phyloP scores from a whole-genome alignment of 1,284 basidiomycete species.

The Anthracocystis walkeri region DNA sequence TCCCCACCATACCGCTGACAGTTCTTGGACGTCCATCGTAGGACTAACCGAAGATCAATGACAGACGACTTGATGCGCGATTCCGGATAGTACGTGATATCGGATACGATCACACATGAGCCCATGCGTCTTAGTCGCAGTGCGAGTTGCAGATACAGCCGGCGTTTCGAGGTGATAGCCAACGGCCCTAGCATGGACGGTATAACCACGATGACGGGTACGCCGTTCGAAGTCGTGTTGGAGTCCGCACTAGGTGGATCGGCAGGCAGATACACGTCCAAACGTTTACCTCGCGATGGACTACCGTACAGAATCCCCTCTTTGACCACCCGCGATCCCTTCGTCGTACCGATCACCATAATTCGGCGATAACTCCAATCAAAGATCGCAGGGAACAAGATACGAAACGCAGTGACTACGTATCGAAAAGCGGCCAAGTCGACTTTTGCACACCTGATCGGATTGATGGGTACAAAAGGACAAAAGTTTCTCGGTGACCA shows the following conservation, averaged over 20 bases:
- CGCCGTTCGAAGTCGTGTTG: constrained; percentile 26
- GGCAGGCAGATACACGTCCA: constrained; percentile 66
- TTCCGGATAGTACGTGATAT: constrained; percentile 69
- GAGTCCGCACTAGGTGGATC: constrained; percentile 9
- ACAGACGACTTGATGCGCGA: constrained; percentile 66
- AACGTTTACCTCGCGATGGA: constrained; percentile 44
- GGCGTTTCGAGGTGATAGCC: constrained; percentile 37
- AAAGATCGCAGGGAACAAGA: constrained; percentile 60
- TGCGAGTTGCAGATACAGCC: constrained; percentile 68
- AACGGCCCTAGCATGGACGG: constrained; percentile 66
- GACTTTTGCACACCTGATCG: constrained; percentile 63
- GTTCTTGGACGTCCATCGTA: constrained; percentile 69
- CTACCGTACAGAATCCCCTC: constrained; percentile 66
- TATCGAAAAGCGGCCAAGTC: constrained; percentile 58
- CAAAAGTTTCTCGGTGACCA: constrained; percentile 32
- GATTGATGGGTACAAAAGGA: constrained; percentile 66
- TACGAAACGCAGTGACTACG: constrained; percentile 49
- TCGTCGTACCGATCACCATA: constrained; percentile 66
- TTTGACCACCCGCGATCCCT: constrained; percentile 57
- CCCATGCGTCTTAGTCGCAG: constrained; percentile 68
- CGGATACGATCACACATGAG: constrained; percentile 70
- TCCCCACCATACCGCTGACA: constrained; percentile 69
- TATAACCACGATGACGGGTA: constrained; percentile 69
- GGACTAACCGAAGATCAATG: constrained; percentile 65
- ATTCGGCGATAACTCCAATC: constrained; percentile 66